phyloP scores from a whole-genome alignment of 2,329 filamentous ascomycete genomes.

The Trichoderma koningii region DNA sequence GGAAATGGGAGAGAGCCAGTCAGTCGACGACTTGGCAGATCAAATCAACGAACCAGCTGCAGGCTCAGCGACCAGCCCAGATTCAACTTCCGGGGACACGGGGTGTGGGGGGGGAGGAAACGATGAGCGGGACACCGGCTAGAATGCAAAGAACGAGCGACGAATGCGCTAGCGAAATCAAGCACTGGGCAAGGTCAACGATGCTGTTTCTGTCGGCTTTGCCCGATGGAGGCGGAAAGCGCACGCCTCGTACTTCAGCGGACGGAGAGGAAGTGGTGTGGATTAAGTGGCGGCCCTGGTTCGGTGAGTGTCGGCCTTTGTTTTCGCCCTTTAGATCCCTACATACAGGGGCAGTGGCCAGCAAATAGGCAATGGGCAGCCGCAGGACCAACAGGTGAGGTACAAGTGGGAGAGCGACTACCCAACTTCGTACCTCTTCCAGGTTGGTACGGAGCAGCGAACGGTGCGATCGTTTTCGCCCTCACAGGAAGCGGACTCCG shows the following conservation, averaged over 20 bases:
- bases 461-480: background rate
- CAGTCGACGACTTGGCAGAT: constrained; percentile 23
- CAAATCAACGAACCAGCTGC: constrained; percentile 22
- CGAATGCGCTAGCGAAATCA: constrained; percentile 23
- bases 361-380: constrained; percentile 4
- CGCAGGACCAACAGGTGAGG: constrained; percentile 5
- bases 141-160: constrained; percentile 26
- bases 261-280: constrained; percentile 2
- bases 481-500: constrained; percentile 4
- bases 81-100: constrained; percentile 27
- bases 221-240: constrained; percentile 17
- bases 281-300: background rate
- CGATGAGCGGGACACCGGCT: constrained; percentile 23
- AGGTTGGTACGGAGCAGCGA: too few species aligned
- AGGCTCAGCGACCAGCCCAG: constrained; percentile 26
- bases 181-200: constrained; percentile 4
- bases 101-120: constrained; percentile 26
- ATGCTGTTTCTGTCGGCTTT: constrained; percentile 22
- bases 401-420: background rate
- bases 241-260: background rate
- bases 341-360: background rate
- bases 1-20: constrained; percentile 14
- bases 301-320: constrained; percentile 1
- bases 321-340: background rate
- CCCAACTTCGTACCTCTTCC: background rate